A percentile compares a stretch with the other conserved stretches of the same genome.
These are phyloP conservation scores for Decorospora gaudefroyi DNA, from an alignment of 2,329 filamentous ascomycete genomes.

Conservation along the genomic window DNA sequence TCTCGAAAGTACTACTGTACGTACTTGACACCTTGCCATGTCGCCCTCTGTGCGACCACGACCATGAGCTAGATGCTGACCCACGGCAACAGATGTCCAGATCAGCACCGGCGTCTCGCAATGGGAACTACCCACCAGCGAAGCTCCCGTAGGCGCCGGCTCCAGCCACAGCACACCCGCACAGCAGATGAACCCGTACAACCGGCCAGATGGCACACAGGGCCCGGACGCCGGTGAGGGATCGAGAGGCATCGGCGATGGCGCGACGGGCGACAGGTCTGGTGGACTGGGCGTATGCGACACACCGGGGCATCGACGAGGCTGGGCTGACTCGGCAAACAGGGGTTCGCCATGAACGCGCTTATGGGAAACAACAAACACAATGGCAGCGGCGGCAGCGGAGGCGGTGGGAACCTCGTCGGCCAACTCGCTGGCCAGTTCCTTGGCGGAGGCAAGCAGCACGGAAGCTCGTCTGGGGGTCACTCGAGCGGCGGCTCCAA, in stretches of 20 bases:
- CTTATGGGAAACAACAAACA: conserved; percentile 51
- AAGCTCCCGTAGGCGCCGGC: conserved; percentile 66
- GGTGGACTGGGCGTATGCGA: conserved; percentile 66
- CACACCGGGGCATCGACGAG: conserved; percentile 5
- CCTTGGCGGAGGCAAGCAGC: conserved; percentile 45
- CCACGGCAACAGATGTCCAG: conserved; percentile 58
- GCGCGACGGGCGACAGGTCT: conserved; percentile 57
- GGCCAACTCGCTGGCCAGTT: conserved; percentile 61
- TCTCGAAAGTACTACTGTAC: conserved; percentile 49
- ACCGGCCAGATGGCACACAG: conserved; percentile 52
- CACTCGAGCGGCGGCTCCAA: conserved; percentile 40
- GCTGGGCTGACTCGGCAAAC: conserved; percentile 31
- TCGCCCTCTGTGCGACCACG: neutral
- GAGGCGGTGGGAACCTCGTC: conserved; percentile 48
- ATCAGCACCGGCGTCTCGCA: conserved; percentile 72
- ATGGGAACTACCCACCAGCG: conserved; percentile 72
- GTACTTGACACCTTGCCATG: conserved; percentile 13
- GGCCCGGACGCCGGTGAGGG: conserved; percentile 49
- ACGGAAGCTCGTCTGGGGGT: conserved; percentile 24
- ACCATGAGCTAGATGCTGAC: conserved; percentile 1
- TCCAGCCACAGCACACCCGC: conserved; percentile 53
- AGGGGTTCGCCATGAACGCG: conserved; percentile 66
- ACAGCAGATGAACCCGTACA: conserved; percentile 64
- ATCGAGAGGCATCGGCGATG: conserved; percentile 56
- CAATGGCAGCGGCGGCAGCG: conserved; percentile 35